Percentiles rank a stretch among this genome's conserved stretches.
Conservation (phyloP, 2,329 filamentous ascomycete species). For the Nemania sp. region DNA sequence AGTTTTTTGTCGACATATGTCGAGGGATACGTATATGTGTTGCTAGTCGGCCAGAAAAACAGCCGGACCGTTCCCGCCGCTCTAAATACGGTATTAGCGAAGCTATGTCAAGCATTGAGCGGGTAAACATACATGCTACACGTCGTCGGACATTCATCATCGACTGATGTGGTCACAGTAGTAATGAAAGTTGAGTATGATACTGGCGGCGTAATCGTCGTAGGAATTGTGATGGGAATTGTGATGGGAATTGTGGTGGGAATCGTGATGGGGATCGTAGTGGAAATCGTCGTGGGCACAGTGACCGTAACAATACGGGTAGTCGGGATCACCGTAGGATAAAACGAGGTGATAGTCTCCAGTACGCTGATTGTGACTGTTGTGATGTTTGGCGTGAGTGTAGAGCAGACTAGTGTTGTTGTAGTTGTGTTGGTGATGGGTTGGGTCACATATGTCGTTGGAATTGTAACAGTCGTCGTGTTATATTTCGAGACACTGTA, state of each 20-base stretch:
- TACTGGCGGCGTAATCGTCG: background rate
- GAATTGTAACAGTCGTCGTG: constrained; percentile 15
- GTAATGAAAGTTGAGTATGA: constrained; percentile 9
- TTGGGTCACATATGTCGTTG: constrained; percentile 14
- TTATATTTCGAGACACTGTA: constrained; percentile 13
- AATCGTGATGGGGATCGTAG: constrained; percentile 22
- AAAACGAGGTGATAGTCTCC: constrained; percentile 29
- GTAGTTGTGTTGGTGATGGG: constrained; percentile 9
- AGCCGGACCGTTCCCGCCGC: constrained; percentile 42
- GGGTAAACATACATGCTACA: constrained; percentile 40
- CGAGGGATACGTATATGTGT: constrained; percentile 40
- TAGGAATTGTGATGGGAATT: constrained; percentile 12
- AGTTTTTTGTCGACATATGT: constrained; percentile 40
- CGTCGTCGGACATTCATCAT: constrained; percentile 37
- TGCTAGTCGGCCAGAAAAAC: constrained; percentile 43
- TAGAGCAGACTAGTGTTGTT: background rate
- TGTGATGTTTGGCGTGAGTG: background rate
- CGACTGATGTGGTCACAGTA: background rate
- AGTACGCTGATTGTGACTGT: constrained; percentile 21
- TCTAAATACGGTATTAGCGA: constrained; percentile 22
- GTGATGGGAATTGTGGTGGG: constrained; percentile 26
- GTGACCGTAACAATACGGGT: constrained; percentile 24
- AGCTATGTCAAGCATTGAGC: background rate
- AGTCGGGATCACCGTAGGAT: constrained; percentile 28
- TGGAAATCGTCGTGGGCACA: constrained; percentile 21